Evolutionary conservation across 306 rosid species (phyloP).

Genomic region (Prunus kanzakura): DNA sequence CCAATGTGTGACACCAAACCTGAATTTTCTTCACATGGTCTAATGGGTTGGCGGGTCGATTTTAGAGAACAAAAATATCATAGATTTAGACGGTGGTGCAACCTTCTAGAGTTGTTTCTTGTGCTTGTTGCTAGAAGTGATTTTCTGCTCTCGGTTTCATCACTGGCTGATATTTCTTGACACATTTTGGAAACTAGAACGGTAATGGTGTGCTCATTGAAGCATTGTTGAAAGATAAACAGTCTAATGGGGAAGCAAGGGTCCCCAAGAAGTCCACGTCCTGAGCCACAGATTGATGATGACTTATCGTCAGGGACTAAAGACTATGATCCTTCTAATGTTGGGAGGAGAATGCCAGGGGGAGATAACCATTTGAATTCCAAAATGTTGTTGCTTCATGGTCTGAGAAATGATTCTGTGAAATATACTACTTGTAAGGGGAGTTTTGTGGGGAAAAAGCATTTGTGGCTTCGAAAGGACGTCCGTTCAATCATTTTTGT

Average conservation of each 20-base stretch:
- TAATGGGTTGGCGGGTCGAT: slow-evolving; percentile 43
- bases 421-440: slow-evolving; percentile 58
- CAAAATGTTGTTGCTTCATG: slow-evolving; percentile 48
- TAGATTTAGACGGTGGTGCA: slow-evolving; percentile 15
- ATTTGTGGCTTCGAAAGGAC: slow-evolving; percentile 59
- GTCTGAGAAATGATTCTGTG: slow-evolving; percentile 48
- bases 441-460: slow-evolving; percentile 46
- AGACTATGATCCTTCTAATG: slow-evolving; percentile 42
- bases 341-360: slow-evolving; percentile 53
- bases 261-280: slow-evolving; percentile 43
- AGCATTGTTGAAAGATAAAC: slow-evolving; percentile 19
- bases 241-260: slow-evolving; percentile 48
- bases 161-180: slow-evolving; percentile 3
- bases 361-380: slow-evolving; percentile 52
- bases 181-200: slow-evolving; percentile 5
- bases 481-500: slow-evolving; percentile 50
- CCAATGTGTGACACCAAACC: slow-evolving; percentile 37
- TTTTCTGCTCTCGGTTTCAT: slow-evolving; percentile 14
- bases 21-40: slow-evolving; percentile 10
- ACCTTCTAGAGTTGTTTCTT: slow-evolving; percentile 10
- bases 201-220: slow-evolving; percentile 13
- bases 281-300: slow-evolving; percentile 30
- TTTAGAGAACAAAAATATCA: slow-evolving; percentile 25
- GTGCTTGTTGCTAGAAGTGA: slow-evolving; percentile 1
- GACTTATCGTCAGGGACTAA: slow-evolving; percentile 38